Evolutionary conservation across 345 rosid genomes (phyloP).

Genomic region (Crucihimalaya himalaica): DNA sequence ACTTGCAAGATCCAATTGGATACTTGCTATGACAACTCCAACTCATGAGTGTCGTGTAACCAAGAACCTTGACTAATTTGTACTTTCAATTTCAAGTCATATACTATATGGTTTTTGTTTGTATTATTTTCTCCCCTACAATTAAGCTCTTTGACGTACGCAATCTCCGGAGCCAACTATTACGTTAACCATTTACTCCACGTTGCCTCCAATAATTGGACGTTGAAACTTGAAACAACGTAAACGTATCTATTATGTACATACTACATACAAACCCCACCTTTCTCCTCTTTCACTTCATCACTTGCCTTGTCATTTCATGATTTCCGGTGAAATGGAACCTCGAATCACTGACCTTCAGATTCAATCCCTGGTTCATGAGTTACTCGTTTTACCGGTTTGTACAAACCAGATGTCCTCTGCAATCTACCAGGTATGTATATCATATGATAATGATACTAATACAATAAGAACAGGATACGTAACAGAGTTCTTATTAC

Average conservation of each 20-base stretch:
- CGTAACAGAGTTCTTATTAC: not conserved
- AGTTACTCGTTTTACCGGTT: constrained; percentile 61
- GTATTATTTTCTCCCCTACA: constrained; percentile 22
- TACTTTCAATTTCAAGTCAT: constrained; percentile 8
- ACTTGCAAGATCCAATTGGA: constrained; percentile 33
- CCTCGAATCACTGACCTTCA: constrained; percentile 17
- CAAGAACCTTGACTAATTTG: constrained; percentile 33
- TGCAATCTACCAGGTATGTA: constrained; percentile 68
- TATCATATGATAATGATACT: not conserved
- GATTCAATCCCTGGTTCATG: constrained; percentile 42
- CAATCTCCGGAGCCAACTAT: constrained; percentile 54
- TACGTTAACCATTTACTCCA: constrained; percentile 40
- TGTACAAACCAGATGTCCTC: constrained; percentile 62
- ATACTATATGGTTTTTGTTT: constrained; percentile 26
- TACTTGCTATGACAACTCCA: constrained; percentile 26
- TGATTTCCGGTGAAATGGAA: constrained; percentile 29
- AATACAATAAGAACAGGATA: not conserved
- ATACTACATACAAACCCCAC: not conserved
- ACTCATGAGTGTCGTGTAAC: constrained; percentile 32
- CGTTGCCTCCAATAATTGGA: constrained; percentile 39
- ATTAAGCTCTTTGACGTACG: constrained; percentile 41
- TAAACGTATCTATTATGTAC: constrained; percentile 14
- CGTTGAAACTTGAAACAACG: constrained; percentile 25
- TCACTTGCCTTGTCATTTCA: constrained; percentile 34
- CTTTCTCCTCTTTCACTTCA: constrained; percentile 16